Percentiles rank a stretch among this genome's conserved stretches.
Conservation (phyloP, 179 eudicot species). For the Silene vulgaris region DNA sequence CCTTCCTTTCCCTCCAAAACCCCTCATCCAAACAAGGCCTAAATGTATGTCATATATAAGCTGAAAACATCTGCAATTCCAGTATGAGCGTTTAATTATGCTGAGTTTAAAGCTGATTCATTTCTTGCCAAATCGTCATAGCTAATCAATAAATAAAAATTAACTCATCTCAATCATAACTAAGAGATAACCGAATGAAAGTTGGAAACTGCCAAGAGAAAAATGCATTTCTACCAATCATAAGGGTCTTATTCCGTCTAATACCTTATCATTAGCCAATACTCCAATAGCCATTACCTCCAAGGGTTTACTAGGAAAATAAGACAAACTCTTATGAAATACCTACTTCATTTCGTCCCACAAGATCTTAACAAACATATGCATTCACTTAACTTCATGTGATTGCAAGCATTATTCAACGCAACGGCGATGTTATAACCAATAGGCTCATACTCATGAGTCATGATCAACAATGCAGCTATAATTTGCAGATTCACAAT, state of each 20-base stretch:
- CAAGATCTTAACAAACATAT: slow-evolving; percentile 4
- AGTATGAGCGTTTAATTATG: neutral
- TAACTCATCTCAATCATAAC: slow-evolving; percentile 6
- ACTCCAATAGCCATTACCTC: neutral
- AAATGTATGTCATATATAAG: neutral
- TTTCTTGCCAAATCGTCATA: neutral
- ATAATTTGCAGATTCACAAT: neutral
- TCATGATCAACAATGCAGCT: neutral
- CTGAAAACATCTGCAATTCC: neutral
- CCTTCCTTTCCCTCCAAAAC: too few species aligned
- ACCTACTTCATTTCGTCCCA: neutral
- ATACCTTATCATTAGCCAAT: neutral
- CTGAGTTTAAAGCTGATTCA: neutral
- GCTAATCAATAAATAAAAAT: neutral
- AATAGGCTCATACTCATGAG: neutral
- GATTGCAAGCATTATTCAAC: neutral
- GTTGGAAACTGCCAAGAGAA: neutral
- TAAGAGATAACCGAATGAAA: neutral
- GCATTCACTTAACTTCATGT: neutral
- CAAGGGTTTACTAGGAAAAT: neutral
- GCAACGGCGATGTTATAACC: neutral
- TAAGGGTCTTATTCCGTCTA: neutral
- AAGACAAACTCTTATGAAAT: neutral
- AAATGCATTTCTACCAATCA: neutral
- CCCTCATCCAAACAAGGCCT: too few species aligned